Evolutionary conservation across 306 rosid species (phyloP).

Genomic region (Sechiopsis laciniata): DNA sequence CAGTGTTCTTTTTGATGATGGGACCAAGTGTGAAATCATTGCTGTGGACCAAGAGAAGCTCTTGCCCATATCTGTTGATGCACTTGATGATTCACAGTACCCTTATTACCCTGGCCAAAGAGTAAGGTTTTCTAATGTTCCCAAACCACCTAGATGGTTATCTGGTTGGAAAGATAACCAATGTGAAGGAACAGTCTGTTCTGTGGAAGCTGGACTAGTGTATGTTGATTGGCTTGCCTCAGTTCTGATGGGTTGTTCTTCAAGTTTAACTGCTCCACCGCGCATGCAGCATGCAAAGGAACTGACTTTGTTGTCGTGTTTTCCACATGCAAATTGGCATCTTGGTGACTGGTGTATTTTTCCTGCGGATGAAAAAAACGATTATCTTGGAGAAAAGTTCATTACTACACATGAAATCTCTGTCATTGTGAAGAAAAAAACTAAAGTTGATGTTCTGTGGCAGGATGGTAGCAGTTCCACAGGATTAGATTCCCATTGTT

Average conservation of each 20-base stretch:
- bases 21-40: slow-evolving; percentile 53
- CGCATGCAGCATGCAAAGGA: slow-evolving; percentile 56
- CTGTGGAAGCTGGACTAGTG: slow-evolving; percentile 74
- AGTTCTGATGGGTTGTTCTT: slow-evolving; percentile 39
- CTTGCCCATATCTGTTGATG: slow-evolving; percentile 49
- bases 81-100: slow-evolving; percentile 76
- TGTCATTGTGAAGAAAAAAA: slow-evolving; percentile 66
- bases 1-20: slow-evolving; percentile 66
- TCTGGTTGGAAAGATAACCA: slow-evolving; percentile 71
- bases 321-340: slow-evolving; percentile 80
- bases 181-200: slow-evolving; percentile 67
- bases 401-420: slow-evolving; percentile 35
- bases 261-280: slow-evolving; percentile 45
- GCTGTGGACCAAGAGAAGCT: slow-evolving; percentile 57
- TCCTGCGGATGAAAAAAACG: slow-evolving; percentile 35
- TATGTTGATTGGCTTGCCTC: slow-evolving; percentile 73
- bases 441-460: slow-evolving; percentile 75
- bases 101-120: slow-evolving; percentile 95
- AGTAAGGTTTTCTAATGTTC: slow-evolving; percentile 54
- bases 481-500: slow-evolving; percentile 54
- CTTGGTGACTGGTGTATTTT: slow-evolving; percentile 95
- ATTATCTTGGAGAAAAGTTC: slow-evolving; percentile 30
- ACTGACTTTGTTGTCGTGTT: slow-evolving; percentile 69
- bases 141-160: slow-evolving; percentile 71
- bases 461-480: slow-evolving; percentile 64